Conservation (phyloP, 2,329 filamentous ascomycete genomes). For the Albophoma yamanashiensis region DNA sequence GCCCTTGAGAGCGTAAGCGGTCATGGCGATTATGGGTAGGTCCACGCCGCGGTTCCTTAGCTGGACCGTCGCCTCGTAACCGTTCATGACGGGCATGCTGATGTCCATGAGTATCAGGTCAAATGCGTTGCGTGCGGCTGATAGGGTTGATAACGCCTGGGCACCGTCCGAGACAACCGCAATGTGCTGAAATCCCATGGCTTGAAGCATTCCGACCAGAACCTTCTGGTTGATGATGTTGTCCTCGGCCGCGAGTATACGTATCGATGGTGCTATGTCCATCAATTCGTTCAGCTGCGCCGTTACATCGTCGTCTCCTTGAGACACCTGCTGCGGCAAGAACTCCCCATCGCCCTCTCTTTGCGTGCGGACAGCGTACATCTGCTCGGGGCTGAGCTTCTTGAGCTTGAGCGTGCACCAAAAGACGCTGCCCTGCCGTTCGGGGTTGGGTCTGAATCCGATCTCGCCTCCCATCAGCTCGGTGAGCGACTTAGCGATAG, state of each 20-base stretch:
- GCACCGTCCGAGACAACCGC: slow-evolving; percentile 9
- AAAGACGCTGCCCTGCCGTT: slow-evolving; percentile 36
- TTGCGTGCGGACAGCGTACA: slow-evolving; percentile 14
- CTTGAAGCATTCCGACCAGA: slow-evolving; percentile 22
- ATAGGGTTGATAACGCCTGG: slow-evolving; percentile 16
- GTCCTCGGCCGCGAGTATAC: slow-evolving; percentile 28
- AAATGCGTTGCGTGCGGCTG: slow-evolving; percentile 14
- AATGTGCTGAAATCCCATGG: slow-evolving; percentile 26
- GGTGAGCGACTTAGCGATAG: slow-evolving; percentile 44
- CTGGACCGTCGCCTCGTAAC: slow-evolving; percentile 11
- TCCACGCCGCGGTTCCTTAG: slow-evolving; percentile 27
- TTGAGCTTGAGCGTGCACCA: slow-evolving; percentile 37
- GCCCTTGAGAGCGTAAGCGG: slow-evolving; percentile 43
- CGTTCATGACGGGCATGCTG: slow-evolving; percentile 1
- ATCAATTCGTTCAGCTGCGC: slow-evolving; percentile 15
- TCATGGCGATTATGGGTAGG: slow-evolving; percentile 45
- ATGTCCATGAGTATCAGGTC: slow-evolving; percentile 13
- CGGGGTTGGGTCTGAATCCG: slow-evolving; percentile 29
- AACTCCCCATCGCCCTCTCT: slow-evolving; percentile 1
- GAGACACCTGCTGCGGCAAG: slow-evolving; percentile 12
- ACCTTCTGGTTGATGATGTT: slow-evolving; percentile 32
- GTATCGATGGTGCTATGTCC: slow-evolving; percentile 26
- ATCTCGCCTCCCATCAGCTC: slow-evolving; percentile 44
- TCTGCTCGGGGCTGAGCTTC: slow-evolving; percentile 20
- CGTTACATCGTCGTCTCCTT: slow-evolving; percentile 8